phyloP scores from a whole-genome alignment of 352 stramenopile genomes.

The Phytophthora pluvialis region DNA sequence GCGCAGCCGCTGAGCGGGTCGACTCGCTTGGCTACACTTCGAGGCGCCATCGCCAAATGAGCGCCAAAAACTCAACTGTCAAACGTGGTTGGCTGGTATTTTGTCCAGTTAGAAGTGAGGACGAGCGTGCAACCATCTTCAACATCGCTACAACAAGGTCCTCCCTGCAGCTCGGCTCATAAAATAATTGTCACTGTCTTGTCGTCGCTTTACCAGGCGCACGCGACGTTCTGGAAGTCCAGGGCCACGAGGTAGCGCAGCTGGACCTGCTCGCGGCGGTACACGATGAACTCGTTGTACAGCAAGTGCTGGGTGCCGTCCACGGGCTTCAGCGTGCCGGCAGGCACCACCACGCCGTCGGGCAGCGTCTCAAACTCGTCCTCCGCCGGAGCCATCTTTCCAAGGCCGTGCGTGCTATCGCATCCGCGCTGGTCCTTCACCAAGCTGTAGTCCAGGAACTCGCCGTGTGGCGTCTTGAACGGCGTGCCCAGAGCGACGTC shows the following conservation, averaged over 20 bases:
- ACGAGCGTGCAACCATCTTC: conserved; percentile 10
- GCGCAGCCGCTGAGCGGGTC: conserved; percentile 42
- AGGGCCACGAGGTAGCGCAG: conserved; percentile 44
- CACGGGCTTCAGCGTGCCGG: conserved; percentile 30
- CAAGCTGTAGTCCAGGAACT: conserved; percentile 37
- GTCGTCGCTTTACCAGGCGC: conserved; percentile 19
- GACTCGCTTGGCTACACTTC: conserved; percentile 21
- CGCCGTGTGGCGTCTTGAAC: conserved; percentile 19
- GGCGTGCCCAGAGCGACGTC: conserved; percentile 48
- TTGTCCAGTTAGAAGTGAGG: conserved; percentile 30
- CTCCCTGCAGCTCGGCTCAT: background rate
- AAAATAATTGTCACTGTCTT: conserved; percentile 6
- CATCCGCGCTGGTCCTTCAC: conserved; percentile 32
- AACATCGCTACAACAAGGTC: conserved; percentile 12
- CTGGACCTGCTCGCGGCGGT: conserved; percentile 51
- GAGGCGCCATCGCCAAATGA: conserved; percentile 9
- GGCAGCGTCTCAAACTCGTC: conserved; percentile 31
- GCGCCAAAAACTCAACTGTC: conserved; percentile 22
- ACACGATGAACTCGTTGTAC: conserved; percentile 62
- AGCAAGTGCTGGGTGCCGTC: conserved; percentile 34
- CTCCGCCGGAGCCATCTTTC: conserved; percentile 37
- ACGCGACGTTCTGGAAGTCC: conserved; percentile 30
- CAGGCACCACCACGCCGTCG: conserved; percentile 49
- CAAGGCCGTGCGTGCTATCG: conserved; percentile 41
- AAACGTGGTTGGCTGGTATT: conserved; percentile 24